Evolutionary conservation across 805 yeast species (phyloP), one percentile per base, ranked within the genome.

Genomic region (Kuraishia borneana): DNA sequence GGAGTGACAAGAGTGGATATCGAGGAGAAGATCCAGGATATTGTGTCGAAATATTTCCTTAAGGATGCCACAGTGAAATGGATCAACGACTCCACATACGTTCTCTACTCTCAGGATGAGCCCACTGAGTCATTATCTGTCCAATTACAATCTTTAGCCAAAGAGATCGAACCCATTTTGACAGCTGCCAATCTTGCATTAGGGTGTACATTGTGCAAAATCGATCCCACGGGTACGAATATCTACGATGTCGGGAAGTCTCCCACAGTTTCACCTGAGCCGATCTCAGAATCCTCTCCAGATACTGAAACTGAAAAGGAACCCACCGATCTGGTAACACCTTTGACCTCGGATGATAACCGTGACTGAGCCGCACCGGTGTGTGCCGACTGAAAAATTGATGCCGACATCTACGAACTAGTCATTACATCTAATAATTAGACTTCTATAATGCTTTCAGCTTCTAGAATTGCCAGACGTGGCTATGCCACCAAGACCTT

Each of bases 1-100:
- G 83, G 83, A 1, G 60, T 69, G 2, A 65, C 74, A 0, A 56
- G 54, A 34, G 65, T 63, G 6, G 68, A 64, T 14, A 41, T 76
- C 8, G 66, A 61, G 32, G 44, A 38, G 0, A 46, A 52, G 7
- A 48, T 67, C 13, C 31, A 20, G 10, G 42, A 41, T 3, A 31
- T 51, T 7, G 44, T 55, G 16, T 51, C 53, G 9, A 38, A 40
- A 12, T 40, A 27, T 36, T 49, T 37, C 3, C 30, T 54, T 2
- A 42, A 39, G 6, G 50, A 51, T 6, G 51, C 60, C 2, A 42
- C 39, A 3, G 35, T 70, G n/a, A 58, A 55, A 30, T 63, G 70
- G 68, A 42, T 63, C 26, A 52, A 51, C 18, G 70, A 59, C 21
- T 54, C 61, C 7, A 54, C 61, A 0, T 70, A 58, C 46, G 59